Conservation (phyloP, 768 basidiomycete species). For the Macrocybe gigantea region DNA sequence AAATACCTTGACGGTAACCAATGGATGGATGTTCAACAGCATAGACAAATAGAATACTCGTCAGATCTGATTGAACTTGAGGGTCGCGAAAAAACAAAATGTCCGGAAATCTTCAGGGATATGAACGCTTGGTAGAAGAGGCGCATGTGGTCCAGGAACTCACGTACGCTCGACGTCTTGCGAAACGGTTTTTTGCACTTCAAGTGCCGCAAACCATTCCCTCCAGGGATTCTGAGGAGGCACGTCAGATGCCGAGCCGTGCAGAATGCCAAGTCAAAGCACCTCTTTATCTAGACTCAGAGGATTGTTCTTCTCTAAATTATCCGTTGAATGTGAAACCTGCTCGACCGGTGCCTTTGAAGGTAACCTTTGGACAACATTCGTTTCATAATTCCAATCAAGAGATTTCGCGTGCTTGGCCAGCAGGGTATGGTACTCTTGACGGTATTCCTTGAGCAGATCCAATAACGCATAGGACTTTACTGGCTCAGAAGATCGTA, state of each 20-base stretch:
- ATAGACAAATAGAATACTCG: constrained; percentile 84
- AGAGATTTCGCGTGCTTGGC: constrained; percentile 75
- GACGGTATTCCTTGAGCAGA: constrained; percentile 42
- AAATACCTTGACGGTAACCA: constrained; percentile 80
- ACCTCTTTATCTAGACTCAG: constrained; percentile 77
- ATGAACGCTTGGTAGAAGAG: constrained; percentile 4
- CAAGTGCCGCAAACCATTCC: constrained; percentile 86
- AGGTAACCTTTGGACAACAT: constrained; percentile 51
- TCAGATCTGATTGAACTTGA: constrained; percentile 72
- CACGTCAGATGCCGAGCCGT: background rate
- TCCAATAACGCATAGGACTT: no score
- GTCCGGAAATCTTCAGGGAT: constrained; percentile 78
- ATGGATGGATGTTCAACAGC: constrained; percentile 73
- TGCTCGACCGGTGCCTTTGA: constrained; percentile 24
- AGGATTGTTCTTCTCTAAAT: constrained; percentile 74
- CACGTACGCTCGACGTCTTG: constrained; percentile 97
- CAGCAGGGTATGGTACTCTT: constrained; percentile 51
- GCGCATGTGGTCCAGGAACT: constrained; percentile 21
- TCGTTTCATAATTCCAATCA: constrained; percentile 78
- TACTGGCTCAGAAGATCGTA: constrained; percentile 43
- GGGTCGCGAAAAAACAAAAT: constrained; percentile 81
- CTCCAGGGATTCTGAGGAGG: constrained; percentile 88
- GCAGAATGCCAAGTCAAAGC: constrained; percentile 3
- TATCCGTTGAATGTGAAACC: constrained; percentile 22
- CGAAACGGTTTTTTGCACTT: constrained; percentile 81